These are phyloP conservation scores for Coniochaeta sp. DNA, from an alignment of 2,329 filamentous ascomycete species.

Conservation along the genomic window DNA sequence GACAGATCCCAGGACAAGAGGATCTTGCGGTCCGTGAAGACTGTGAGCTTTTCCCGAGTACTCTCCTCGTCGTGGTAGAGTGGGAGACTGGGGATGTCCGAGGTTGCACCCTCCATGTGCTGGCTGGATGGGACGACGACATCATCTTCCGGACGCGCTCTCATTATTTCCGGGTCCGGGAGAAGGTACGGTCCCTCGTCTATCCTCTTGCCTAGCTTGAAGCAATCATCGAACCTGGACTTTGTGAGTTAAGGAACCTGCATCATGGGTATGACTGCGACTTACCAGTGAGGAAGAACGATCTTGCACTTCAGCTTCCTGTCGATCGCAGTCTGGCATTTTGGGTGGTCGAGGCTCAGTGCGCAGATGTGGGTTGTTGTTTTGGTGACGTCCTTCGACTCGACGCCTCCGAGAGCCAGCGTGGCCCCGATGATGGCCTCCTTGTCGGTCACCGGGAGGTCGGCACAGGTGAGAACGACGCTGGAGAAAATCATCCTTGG, in stretches of 20 bases:
- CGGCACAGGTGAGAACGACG: constrained; percentile 74
- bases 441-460: constrained; percentile 78
- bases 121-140: constrained; percentile 50
- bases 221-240: constrained; percentile 86
- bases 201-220: constrained; percentile 86
- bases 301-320: constrained; percentile 71
- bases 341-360: constrained; percentile 65
- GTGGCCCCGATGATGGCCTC: constrained; percentile 89
- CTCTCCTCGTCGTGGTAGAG: constrained; percentile 28
- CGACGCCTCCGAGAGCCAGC: constrained; percentile 80
- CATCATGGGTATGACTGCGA: constrained; percentile 2
- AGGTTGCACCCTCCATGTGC: constrained; percentile 62
- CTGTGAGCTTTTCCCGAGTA: constrained; percentile 49
- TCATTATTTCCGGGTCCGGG: constrained; percentile 80
- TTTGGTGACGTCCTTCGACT: constrained; percentile 63
- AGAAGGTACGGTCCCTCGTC: constrained; percentile 80
- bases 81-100: constrained; percentile 33
- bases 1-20: constrained; percentile 70
- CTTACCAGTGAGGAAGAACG: constrained; percentile 82
- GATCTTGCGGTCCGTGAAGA: constrained; percentile 72
- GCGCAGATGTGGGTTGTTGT: constrained; percentile 86
- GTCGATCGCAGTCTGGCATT: constrained; percentile 54
- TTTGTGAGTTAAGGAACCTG: no score
- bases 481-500: constrained; percentile 84
- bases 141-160: constrained; percentile 45